Conservation (phyloP, 1,139 yeast species). For the Scheffersomyces insectosa region DNA sequence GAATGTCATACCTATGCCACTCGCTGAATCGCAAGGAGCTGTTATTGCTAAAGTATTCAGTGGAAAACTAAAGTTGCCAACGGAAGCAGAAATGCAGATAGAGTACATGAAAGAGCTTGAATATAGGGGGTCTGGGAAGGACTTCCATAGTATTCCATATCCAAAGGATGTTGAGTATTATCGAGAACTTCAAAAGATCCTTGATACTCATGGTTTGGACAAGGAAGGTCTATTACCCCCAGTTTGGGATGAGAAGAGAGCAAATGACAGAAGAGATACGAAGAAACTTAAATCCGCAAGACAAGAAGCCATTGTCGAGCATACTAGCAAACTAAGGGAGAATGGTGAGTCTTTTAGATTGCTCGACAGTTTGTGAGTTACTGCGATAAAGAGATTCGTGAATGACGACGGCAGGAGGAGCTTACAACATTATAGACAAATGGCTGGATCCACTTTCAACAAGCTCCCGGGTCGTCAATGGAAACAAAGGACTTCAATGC, state of each 20-base stretch:
- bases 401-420: no score
- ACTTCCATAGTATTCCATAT: conserved; percentile 28
- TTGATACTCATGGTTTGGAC: conserved; percentile 16
- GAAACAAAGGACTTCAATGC: no score
- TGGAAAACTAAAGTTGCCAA: conserved; percentile 41
- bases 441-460: no score
- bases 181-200: conserved; percentile 21
- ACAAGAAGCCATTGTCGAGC: conserved; percentile 16
- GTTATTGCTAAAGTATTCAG: conserved; percentile 43
- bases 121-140: conserved; percentile 23
- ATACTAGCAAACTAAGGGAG: conserved; percentile 19
- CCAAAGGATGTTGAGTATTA: conserved; percentile 36
- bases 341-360: conserved; percentile 15
- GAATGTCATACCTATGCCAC: conserved; percentile 48
- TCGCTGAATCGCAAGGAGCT: conserved; percentile 48
- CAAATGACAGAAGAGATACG: conserved; percentile 17
- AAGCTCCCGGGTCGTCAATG: no score
- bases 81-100: conserved; percentile 27
- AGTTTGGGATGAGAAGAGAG: conserved; percentile 24
- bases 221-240: conserved; percentile 26
- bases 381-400: no score
- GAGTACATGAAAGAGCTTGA: conserved; percentile 20
- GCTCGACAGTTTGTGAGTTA: neutral
- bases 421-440: no score
- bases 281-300: conserved; percentile 21